Base-by-base conservation (phyloP, 2,329 filamentous ascomycete species). In the Monascus ruber region DNA sequence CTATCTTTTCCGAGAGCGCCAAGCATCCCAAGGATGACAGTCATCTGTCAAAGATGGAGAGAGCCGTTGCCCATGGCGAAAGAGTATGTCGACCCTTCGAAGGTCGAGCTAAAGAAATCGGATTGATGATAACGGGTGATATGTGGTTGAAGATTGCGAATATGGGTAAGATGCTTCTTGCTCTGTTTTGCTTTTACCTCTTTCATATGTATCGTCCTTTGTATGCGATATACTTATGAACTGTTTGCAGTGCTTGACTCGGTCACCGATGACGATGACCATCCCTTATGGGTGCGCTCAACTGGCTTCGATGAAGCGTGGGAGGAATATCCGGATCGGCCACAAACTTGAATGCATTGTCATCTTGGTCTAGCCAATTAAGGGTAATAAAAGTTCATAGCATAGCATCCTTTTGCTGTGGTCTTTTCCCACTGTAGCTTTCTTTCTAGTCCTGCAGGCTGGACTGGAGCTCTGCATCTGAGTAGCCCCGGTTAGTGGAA, bases 21-120 rank as follows among this genome's bases (percentile, higher is more conserved):
- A 48, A 51, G 29, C 54, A 68, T 24, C 53, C 71, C 0, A 26
- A 33, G 2, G 88, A 94, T 48, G 87, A 95, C 59, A 87, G 88
- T 0, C 89, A 96, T 62, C 71, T 77, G 6, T 70, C 79, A 39
- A 95, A 95, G 60, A 63, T 93, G 4, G 69, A 81, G 5, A 69
- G 87, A 27, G 80, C 85, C 1, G 59, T 91, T 11, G 73, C 74
- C 4, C 62, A 86, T 50, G 85, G 77, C 1, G 69, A 81, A 60
- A 63, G 60, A 62, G 74, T 58, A 1, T 67, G 62, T 36, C 48
- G 52, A 32, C 45, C 50, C 10, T 62, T 56, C 41, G 61, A 67
- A 38, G 48, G 39, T 9, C 43, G 39, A 17, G 49, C 39, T 3
- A 40, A 47, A 28, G 50, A 56, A 26, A 44, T 52, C 6, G 47